Conservation (phyloP, 2,329 filamentous ascomycete genomes). For the Drechslerella coelobrocha region DNA sequence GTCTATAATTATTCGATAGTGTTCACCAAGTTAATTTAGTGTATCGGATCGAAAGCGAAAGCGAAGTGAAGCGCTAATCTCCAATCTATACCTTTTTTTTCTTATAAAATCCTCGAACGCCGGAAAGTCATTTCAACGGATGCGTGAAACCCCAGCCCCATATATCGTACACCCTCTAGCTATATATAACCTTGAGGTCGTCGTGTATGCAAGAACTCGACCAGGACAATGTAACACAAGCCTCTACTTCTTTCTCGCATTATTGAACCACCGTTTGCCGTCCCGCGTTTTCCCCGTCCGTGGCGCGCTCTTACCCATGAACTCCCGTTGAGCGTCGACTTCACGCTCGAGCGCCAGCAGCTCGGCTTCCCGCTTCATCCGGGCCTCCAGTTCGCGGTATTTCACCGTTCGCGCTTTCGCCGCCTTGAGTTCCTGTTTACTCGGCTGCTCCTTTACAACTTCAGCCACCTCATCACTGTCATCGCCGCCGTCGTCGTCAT, state of each 20-base stretch:
- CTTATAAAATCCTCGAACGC: constrained; percentile 15
- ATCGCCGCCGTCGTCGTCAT: constrained; percentile 54
- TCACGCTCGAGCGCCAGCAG: constrained; percentile 66
- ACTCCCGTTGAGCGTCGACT: constrained; percentile 62
- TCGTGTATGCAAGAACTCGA: not conserved
- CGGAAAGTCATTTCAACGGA: too few relatives aligned
- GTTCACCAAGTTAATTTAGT: not conserved
- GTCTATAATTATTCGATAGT: not conserved
- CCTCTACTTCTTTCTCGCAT: constrained; percentile 36
- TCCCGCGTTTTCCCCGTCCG: constrained; percentile 59
- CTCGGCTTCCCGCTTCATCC: constrained; percentile 73
- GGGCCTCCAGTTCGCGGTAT: constrained; percentile 83
- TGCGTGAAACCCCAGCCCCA: constrained; percentile 4
- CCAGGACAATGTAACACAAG: not conserved
- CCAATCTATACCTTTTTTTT: constrained; percentile 14
- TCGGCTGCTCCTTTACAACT: constrained; percentile 69
- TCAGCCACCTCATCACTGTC: constrained; percentile 60
- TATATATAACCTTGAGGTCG: not conserved
- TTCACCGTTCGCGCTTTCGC: constrained; percentile 66
- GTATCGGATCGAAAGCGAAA: too few relatives aligned
- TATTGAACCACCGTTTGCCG: constrained; percentile 52
- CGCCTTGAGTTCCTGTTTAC: constrained; percentile 60
- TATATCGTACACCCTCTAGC: constrained; percentile 48
- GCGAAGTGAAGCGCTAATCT: constrained; percentile 17
- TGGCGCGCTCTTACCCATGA: constrained; percentile 69